phyloP scores from a whole-genome alignment of 129 eudicot genomes.

The Helichrysum umbraculigerum region DNA sequence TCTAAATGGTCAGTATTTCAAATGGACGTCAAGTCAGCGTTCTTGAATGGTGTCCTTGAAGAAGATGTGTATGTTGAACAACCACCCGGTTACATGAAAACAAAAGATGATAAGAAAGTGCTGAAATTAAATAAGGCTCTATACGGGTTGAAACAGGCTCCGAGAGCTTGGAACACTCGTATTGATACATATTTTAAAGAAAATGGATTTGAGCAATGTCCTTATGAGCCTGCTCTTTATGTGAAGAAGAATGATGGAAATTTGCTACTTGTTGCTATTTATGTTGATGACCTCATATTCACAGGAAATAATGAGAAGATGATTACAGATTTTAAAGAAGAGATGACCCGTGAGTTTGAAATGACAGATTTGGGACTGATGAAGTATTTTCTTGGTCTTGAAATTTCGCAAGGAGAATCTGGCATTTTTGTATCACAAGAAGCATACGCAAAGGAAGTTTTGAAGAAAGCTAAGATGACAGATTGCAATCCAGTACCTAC shows the following conservation, averaged over 20 bases:
- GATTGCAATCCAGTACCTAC: not conserved
- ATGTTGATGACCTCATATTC: slow-evolving; percentile 11
- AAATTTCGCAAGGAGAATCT: not conserved
- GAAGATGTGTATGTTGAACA: too few relatives aligned
- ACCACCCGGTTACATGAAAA: too few relatives aligned
- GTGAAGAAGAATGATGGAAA: not conserved
- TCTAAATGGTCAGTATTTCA: not conserved
- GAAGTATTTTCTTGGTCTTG: slow-evolving; percentile 2
- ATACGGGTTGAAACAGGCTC: too few relatives aligned
- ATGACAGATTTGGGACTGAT: slow-evolving; percentile 3
- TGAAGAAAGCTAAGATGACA: too few relatives aligned
- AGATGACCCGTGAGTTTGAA: not conserved
- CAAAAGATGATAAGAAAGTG: too few relatives aligned
- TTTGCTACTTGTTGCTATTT: not conserved
- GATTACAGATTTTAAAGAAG: not conserved
- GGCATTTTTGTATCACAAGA: not conserved
- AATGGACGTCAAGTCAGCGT: not conserved
- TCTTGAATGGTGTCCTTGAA: not conserved
- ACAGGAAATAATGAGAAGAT: not conserved
- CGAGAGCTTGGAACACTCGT: not conserved
- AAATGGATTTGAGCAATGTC: not conserved
- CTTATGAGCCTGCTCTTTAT: not conserved
- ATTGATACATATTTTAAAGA: not conserved
- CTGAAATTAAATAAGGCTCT: too few relatives aligned
- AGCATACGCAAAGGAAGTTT: too few relatives aligned